These are phyloP conservation scores for Begonia peltatifolia DNA, from an alignment of 306 rosid genomes.

Conservation along the genomic window DNA sequence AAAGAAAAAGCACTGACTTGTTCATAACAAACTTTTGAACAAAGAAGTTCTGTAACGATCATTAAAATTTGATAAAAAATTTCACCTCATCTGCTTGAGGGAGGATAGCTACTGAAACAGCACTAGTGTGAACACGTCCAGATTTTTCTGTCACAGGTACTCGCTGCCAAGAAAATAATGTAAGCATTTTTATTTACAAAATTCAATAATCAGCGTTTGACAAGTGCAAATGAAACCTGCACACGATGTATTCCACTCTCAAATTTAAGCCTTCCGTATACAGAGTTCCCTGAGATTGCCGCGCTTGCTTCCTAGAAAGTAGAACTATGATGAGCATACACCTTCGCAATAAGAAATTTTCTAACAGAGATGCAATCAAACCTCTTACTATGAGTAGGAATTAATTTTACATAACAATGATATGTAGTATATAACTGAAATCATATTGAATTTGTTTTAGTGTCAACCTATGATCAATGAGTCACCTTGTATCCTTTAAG, in stretches of 20 bases:
- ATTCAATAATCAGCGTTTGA: conserved; percentile 5
- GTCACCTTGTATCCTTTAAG: conserved; percentile 73
- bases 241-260: conserved; percentile 95
- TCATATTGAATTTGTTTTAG: neutral
- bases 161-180: conserved; percentile 34
- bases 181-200: conserved; percentile 11
- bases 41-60: no score
- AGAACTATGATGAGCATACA: neutral
- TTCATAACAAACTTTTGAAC: no score
- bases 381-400: no score
- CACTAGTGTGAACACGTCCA: conserved; percentile 94
- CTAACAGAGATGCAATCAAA: no score
- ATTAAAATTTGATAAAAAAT: neutral
- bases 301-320: conserved; percentile 71
- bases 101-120: conserved; percentile 90
- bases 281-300: conserved; percentile 64
- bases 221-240: conserved; percentile 43
- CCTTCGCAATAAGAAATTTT: no score
- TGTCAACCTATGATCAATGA: neutral
- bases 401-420: no score
- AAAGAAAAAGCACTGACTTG: no score
- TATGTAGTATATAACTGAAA: neutral
- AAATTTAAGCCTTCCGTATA: conserved; percentile 81
- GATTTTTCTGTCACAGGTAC: conserved; percentile 87
- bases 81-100: conserved; percentile 89